Evolutionary conservation across 2,329 filamentous ascomycete genomes (phyloP).

Genomic region (Penicillium sp.): DNA sequence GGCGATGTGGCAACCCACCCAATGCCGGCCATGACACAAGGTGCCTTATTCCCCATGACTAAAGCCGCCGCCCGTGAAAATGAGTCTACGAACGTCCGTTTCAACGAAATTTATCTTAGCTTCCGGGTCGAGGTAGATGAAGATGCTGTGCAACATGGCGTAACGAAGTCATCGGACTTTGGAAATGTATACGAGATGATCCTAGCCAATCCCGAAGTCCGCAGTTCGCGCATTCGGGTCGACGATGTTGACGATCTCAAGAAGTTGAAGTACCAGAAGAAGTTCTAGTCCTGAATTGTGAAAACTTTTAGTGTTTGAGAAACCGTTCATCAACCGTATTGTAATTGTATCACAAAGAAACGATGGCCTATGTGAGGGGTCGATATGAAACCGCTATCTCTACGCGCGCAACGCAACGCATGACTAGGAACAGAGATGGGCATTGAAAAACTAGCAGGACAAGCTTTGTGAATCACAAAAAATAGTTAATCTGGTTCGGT

Average conservation of each 20-base stretch:
- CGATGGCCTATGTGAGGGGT: no score
- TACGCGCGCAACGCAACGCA: no score
- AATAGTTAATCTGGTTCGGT: no score
- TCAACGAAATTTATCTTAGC: background rate
- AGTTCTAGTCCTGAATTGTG: background rate
- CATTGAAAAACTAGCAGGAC: no score
- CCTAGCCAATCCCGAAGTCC: background rate
- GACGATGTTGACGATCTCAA: background rate
- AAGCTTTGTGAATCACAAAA: accelerated
- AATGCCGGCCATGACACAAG: background rate
- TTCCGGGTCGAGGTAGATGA: background rate
- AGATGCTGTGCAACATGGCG: background rate
- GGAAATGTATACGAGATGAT: background rate
- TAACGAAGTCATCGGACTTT: background rate
- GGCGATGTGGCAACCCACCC: background rate
- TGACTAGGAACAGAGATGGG: no score
- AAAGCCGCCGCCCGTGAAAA: background rate
- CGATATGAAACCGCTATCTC: no score
- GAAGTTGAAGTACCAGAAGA: background rate
- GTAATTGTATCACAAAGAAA: no score
- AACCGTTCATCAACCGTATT: no score
- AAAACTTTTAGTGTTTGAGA: no score
- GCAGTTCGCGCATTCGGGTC: background rate
- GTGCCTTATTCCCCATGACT: background rate
- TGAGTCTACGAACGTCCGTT: background rate